Evolutionary conservation across 176 grass and related monocot species (phyloP).

Genomic region (Zoysia japonica): DNA sequence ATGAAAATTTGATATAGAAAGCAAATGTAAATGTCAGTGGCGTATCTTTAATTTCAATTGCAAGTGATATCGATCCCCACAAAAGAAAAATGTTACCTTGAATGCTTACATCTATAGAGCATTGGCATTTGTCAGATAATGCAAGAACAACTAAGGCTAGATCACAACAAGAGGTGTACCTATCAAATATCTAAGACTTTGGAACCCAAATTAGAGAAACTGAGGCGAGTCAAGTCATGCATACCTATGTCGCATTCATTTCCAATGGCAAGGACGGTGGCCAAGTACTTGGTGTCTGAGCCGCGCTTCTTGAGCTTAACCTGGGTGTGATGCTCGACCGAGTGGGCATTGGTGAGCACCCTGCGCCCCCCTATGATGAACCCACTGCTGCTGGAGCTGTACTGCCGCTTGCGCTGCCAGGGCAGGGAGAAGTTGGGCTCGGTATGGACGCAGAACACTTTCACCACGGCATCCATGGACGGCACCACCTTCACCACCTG

Average conservation of each 20-base stretch:
- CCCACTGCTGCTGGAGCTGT: slow-evolving; percentile 87
- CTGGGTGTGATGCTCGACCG: slow-evolving; percentile 91
- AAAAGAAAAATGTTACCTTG: neutral
- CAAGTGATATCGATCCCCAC: neutral
- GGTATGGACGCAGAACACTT: slow-evolving; percentile 95
- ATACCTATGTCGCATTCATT: slow-evolving; percentile 95
- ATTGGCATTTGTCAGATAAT: slow-evolving; percentile 1
- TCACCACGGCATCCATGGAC: slow-evolving; percentile 93
- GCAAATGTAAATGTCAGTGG: neutral
- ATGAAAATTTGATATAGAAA: neutral
- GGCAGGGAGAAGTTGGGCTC: slow-evolving; percentile 97
- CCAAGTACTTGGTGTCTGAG: slow-evolving; percentile 88
- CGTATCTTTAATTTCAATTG: neutral
- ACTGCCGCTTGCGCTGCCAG: slow-evolving; percentile 93
- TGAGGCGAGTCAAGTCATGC: neutral
- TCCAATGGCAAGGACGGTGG: slow-evolving; percentile 86
- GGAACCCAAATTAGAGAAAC: neutral
- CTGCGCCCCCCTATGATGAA: slow-evolving; percentile 72
- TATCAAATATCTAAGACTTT: neutral
- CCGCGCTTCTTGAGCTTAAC: slow-evolving; percentile 98
- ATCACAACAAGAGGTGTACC: neutral
- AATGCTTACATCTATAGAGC: neutral
- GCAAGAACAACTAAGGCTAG: slow-evolving; percentile 12
- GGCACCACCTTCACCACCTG: slow-evolving; percentile 74
- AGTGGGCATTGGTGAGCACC: slow-evolving; percentile 94